Evolutionary conservation across 2,329 filamentous ascomycete species (phyloP), one percentile per base, ranked within the genome.

Genomic region (Neocucurbitaria cava): DNA sequence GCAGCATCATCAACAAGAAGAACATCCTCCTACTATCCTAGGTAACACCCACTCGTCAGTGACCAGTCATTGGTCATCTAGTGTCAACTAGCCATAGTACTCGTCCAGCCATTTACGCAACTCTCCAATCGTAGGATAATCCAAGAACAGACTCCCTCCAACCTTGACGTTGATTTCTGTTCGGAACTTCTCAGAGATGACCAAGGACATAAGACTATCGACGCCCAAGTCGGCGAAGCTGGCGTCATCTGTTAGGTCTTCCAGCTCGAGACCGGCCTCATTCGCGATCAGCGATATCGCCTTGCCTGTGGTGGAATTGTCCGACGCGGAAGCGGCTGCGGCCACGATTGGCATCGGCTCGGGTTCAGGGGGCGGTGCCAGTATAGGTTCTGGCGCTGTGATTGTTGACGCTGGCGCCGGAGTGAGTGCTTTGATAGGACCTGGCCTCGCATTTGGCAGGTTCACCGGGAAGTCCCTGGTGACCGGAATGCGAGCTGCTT

Each of bases 211-310:
- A 23, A 73, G 45, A 23, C 60, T 65, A 46, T 74, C 71, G 24
- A 73, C 54, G 17, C 71, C 71, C 15, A 67, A 45, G 46, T 70
- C 56, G 3, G 56, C 62, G 24, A 72, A 69, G 5, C 44, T 49
- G 6, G 54, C 57, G 10, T 69, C 65, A 39, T 68, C 59, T 17
- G 36, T 44, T 4, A 72, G 54, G 2, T 70, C 64, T 1, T 47
- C 35, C 0, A 61, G 11, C 3, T 62, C 57, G 2, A 71, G 41
- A 1, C 39, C 67, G 0, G 56, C 44, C 44, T 72, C 69, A 1
- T 55, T 47, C 1, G 67, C 62, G 23, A 70, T 63, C n/a, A 70
- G 41, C 10, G 10, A 39, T 2, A 64, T 6, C 1, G 56, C 61
- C 31, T 62, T 58, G 21, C 31, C 52, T n/a, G 54, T 45, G 5